Conservation (phyloP, 2,329 filamentous ascomycete species). For the Fusarium robinianum region DNA sequence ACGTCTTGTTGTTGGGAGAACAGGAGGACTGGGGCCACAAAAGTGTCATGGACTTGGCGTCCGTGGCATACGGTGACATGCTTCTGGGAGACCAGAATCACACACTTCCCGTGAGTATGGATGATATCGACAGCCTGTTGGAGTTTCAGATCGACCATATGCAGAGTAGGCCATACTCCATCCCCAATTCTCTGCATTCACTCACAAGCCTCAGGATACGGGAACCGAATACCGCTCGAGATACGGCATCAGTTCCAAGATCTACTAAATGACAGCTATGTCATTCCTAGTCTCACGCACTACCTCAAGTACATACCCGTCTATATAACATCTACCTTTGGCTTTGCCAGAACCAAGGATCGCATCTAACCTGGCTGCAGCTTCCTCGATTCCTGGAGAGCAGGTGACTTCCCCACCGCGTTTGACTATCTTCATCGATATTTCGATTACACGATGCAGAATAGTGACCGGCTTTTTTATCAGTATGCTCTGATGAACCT, state of each 20-base stretch:
- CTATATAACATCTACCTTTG: too few relatives aligned
- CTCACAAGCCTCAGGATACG: conserved; percentile 59
- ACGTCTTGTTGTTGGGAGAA: conserved; percentile 56
- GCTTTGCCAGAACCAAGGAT: not conserved
- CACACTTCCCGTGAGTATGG: conserved; percentile 65
- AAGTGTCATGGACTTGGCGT: conserved; percentile 51
- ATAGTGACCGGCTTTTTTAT: conserved; percentile 80
- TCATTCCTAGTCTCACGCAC: conserved; percentile 74
- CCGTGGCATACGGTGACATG: conserved; percentile 58
- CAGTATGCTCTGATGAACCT: conserved; percentile 94
- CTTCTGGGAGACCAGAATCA: conserved; percentile 48
- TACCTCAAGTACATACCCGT: conserved; percentile 73
- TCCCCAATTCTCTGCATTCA: not conserved
- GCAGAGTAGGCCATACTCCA: conserved; percentile 65
- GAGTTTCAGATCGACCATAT: conserved; percentile 89
- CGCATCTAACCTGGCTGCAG: conserved; percentile 47
- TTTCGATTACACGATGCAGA: conserved; percentile 95
- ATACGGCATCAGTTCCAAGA: conserved; percentile 72
- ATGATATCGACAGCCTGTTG: conserved; percentile 79
- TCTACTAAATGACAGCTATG: conserved; percentile 67
- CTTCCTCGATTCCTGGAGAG: conserved; percentile 90
- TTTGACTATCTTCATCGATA: conserved; percentile 93
- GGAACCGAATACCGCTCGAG: conserved; percentile 74
- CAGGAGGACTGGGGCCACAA: conserved; percentile 53
- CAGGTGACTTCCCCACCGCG: conserved; percentile 85